A percentile compares a stretch with the other conserved stretches of the same genome.
Evolutionary conservation across 768 basidiomycete species (phyloP).

Genomic region (Tylopilus sp.): DNA sequence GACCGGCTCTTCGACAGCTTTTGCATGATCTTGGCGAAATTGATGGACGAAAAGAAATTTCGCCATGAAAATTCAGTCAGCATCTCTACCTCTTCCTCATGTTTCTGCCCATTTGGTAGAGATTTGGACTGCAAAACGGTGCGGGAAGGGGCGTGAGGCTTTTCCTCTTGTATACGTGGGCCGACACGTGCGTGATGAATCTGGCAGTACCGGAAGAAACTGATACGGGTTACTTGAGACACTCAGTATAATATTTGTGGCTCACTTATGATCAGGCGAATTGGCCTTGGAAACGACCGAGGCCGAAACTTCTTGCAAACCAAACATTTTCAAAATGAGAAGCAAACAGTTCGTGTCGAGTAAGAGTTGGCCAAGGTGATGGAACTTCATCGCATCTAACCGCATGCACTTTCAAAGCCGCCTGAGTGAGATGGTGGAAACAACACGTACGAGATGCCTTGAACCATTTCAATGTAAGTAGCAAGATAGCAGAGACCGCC

Average conservation of each 20-base stretch:
- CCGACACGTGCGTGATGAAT: conserved; percentile 69
- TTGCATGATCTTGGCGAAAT: conserved; percentile 97
- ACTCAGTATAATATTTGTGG: background rate
- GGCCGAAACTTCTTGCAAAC: conserved; percentile 85
- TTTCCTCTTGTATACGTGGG: conserved; percentile 58
- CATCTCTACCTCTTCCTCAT: conserved; percentile 87
- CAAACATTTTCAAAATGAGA: conserved; percentile 96
- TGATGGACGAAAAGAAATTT: conserved; percentile 96
- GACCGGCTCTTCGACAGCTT: conserved; percentile 94
- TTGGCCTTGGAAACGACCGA: conserved; percentile 89
- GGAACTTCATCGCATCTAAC: conserved; percentile 96
- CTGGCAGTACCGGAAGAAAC: conserved; percentile 96
- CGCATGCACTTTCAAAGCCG: conserved; percentile 1
- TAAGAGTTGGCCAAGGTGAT: conserved; percentile 92
- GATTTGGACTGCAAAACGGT: conserved; percentile 50
- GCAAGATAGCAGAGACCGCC: conserved; percentile 90
- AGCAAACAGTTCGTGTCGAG: conserved; percentile 94
- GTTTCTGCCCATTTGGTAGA: conserved; percentile 70
- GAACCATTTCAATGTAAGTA: conserved; percentile 95
- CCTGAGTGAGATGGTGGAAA: background rate
- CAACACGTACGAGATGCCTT: conserved; percentile 86
- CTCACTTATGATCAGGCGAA: conserved; percentile 79
- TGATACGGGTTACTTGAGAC: conserved; percentile 31
- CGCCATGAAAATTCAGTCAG: conserved; percentile 95
- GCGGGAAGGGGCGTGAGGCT: conserved; percentile 59